Conservation (phyloP, 1,284 basidiomycete species). For the Cutaneotrichosporon sp. region DNA sequence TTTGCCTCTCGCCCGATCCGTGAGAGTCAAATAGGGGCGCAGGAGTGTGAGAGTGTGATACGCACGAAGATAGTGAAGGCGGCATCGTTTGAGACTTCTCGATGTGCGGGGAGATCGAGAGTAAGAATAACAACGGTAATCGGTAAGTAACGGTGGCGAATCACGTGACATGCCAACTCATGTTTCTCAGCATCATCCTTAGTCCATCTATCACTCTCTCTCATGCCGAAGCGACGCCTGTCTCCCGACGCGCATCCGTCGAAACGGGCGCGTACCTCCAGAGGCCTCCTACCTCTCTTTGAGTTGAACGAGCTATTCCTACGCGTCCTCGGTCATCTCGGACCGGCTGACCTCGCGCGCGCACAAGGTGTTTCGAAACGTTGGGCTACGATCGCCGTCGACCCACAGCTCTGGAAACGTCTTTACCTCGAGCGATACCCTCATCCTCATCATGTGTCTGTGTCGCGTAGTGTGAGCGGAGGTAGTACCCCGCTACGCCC, state of each 20-base stretch:
- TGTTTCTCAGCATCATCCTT: background rate
- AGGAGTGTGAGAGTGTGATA: background rate
- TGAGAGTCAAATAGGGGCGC: background rate
- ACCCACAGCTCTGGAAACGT: conserved; percentile 51
- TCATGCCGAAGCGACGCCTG: conserved; percentile 22
- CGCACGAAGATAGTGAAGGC: background rate
- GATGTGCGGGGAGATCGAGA: background rate
- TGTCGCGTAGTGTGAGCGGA: conserved; percentile 13
- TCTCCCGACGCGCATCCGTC: conserved; percentile 9
- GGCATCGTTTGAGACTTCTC: background rate
- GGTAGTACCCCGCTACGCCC: conserved; percentile 31
- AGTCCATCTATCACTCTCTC: background rate
- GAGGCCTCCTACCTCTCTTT: conserved; percentile 33
- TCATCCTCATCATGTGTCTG: conserved; percentile 42
- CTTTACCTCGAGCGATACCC: conserved; percentile 48
- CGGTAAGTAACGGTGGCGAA: background rate
- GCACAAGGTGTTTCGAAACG: conserved; percentile 45
- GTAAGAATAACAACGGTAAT: background rate
- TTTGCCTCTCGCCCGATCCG: background rate
- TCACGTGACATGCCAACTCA: background rate
- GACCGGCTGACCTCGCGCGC: conserved; percentile 39
- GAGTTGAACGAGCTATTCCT: conserved; percentile 51
- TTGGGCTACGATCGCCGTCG: conserved; percentile 46
- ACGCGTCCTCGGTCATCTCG: conserved; percentile 46
- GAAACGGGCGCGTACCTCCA: background rate